A percentile compares a stretch with the other conserved stretches of the same genome.
These are phyloP conservation scores for Fusarium avenaceum DNA, from an alignment of 2,329 filamentous ascomycete species.

Conservation along the genomic window DNA sequence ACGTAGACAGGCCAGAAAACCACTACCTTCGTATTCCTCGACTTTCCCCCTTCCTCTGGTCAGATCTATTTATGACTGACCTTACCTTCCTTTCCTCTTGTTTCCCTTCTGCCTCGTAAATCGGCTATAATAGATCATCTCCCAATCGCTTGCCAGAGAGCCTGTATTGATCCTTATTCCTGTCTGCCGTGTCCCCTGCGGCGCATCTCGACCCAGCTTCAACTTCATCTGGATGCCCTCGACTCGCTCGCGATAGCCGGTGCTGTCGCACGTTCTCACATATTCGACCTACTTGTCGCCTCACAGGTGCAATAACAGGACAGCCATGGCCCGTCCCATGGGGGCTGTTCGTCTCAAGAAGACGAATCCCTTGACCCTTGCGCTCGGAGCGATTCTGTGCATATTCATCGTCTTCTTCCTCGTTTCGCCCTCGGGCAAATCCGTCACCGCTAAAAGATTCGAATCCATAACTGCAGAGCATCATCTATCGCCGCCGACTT, in stretches of 20 bases:
- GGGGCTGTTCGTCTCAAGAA: conserved; percentile 80
- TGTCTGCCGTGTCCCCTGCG: conserved; percentile 23
- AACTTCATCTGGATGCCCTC: conserved; percentile 44
- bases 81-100: conserved; percentile 23
- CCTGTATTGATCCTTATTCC: background rate
- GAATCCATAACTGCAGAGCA: conserved; percentile 62
- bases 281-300: conserved; percentile 5
- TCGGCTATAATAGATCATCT: conserved; percentile 2
- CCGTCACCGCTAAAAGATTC: conserved; percentile 61
- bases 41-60: conserved; percentile 41
- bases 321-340: conserved; percentile 69
- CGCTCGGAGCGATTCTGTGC: conserved; percentile 78
- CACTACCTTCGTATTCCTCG: conserved; percentile 45
- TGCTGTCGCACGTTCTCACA: conserved; percentile 32
- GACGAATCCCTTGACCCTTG: conserved; percentile 80
- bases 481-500: conserved; percentile 60
- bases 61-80: conserved; percentile 33
- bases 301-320: conserved; percentile 25
- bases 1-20: conserved; percentile 36
- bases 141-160: background rate
- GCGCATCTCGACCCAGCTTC: conserved; percentile 28
- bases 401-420: conserved; percentile 78
- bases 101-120: conserved; percentile 11
- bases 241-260: conserved; percentile 40
- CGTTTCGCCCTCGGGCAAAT: conserved; percentile 66